Base-by-base conservation (phyloP, 2,329 filamentous ascomycete species). In the Pyrenophora tritici-repentis region DNA sequence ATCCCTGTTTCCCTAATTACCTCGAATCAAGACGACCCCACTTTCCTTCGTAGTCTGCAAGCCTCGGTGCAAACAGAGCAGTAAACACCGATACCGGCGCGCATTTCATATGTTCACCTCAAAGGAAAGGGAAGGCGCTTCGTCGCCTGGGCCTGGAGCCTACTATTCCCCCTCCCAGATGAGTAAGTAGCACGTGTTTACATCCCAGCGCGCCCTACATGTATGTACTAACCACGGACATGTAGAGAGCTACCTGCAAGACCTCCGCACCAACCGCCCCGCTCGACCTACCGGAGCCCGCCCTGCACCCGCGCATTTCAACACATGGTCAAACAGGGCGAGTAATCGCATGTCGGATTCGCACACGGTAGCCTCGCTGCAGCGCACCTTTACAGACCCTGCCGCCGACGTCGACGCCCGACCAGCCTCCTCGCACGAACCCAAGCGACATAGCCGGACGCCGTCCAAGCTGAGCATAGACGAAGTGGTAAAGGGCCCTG, bases 201-300 rank as follows among this genome's bases (percentile, higher is more conserved):
- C 51, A 57, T 60, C 55, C 17, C 12, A 29, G 26, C 22, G 32
- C 37, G 26, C 31, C 39, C 18, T 20, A 20, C 18, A 20, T 20
- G 17, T 58, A 20, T 20, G 17, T 58, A 44, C 56, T 67, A 58
- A 71, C 49, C n/a, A 24, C 50, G 31, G 22, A 40, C 33, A 42
- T 32, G 54, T 74, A 91, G 88, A 86, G 59, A 79, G 80, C 53
- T 92, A 91, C 71, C 82, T 91, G 31, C 80, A 86, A 61, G 84
- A 86, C 60, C 81, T 93, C 31, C 86, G 89, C 61, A 84, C 81
- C 61, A 88, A 83, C 72, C 85, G 86, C 43, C 78, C 85, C 48
- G 79, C 82, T 31, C 82, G 89, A 48, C 89, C 89, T 7, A 87
- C 84, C 49, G 88, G 89, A 55, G 87, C 88, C 42, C 81, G 89